Base-by-base conservation (phyloP, 805 yeast species). In the Diddensiella transvaalensis region DNA sequence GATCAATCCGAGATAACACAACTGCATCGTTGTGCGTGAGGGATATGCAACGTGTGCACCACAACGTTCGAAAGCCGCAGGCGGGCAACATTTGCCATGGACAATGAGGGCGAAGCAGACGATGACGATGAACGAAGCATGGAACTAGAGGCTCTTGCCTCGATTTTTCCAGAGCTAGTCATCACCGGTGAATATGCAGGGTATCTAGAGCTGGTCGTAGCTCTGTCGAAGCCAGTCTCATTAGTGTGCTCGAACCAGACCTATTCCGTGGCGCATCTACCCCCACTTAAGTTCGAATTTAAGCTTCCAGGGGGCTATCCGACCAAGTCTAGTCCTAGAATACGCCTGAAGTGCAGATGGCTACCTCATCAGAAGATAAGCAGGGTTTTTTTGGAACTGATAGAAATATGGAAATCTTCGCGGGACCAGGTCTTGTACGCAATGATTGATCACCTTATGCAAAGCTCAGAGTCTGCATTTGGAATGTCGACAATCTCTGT, bases 151-250 rank as follows among this genome's bases (percentile, higher is more conserved):
- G 49, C 52, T 1, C 37, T 55, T 30, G 42, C 40, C 22, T 49
- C 57, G 3, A 52, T 55, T n/a, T 55, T 40, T 36, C 59, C 59
- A 3, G 57, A 55, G 46, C 33, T 53, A 3, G 30, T n/a, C 21
- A n/a, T 22, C n/a, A 23, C 17, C 3, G 39, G 40, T 13, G 17
- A 19, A 4, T 40, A 19, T 22, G n/a, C 19, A 4, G 53, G 48
- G 0, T 11, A 18, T 2, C 3, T 52, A 2, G 53, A 54, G 3
- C 17, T 54, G 3, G 40, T 48, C 6, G 55, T 50, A 4, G 23
- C 33, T 8, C 46, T 47, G 4, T 13, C 32, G 2, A 41, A 41
- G 3, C 40, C 44, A 3, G 44, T 51, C 2, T 24, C 42, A n/a
- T 39, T 52, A 2, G 22, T 39, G 3, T n/a, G 11, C 10, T 21